Evolutionary conservation across 164 flowering plant genomes (phyloP), one percentile per base, ranked within the genome.

Genomic region (Chimonanthus salicifolius): DNA sequence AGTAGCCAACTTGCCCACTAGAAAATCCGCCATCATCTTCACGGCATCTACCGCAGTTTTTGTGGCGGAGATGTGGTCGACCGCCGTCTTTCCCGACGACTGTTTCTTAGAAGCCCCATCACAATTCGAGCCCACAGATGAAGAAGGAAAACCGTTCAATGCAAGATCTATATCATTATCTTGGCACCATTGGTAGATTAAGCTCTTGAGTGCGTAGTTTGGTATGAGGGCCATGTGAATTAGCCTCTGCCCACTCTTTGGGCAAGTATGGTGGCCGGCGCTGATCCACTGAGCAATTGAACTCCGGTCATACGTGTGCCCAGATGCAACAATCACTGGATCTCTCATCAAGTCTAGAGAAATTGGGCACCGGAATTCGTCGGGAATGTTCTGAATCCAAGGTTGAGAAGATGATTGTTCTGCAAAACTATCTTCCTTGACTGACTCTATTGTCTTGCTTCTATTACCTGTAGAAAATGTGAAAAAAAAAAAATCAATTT

Each of bases 271-370:
- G 65, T 87, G 96, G 1, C 96, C 92, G 0, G 88, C 74, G 64
- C 90, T 81, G 75, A 91, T 86, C 98, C 98, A 92, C 63, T 82
- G 82, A 15, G 88, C 79, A 13, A 91, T 92, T 1, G 92, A 85
- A 68, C 47, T 74, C 3, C 93, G 86, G 68, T 92, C 94, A 71
- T 87, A 92, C 13, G 94, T 87, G 49, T 92, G 98, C 45, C 94
- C 97, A 3, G 96, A 86, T 44, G 94, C 84, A 51, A 90, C 80
- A 16, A 89, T 89, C 67, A 90, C 97, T 16, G 97, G 97, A 64
- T 91, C 97, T 72, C 75, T 83, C 90, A 92, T 89, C 80, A 92
- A 74, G 63, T 90, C 96, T 3, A 88, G 87, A 6, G 97, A 84
- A 48, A 91, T 84, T 0, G 91, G 95, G 82, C 95, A 92, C 3